Conservation (phyloP, 2,329 filamentous ascomycete species). For the Sporothrix brasiliensis region DNA sequence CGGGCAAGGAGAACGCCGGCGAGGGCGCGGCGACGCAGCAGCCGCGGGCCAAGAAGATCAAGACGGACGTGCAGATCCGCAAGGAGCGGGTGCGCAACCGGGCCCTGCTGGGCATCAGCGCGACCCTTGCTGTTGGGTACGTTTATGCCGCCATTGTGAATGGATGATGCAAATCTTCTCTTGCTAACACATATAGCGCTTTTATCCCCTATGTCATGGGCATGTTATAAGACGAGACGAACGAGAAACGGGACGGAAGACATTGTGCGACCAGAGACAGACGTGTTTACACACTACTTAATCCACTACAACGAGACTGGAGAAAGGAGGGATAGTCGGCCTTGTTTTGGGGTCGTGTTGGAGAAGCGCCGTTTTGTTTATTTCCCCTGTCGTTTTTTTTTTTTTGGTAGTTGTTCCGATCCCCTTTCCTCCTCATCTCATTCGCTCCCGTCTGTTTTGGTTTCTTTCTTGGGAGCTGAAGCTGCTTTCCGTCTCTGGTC, state of each 20-base stretch:
- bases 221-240: conserved; percentile 35
- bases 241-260: not conserved
- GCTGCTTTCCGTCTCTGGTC: not conserved
- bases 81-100: conserved; percentile 85
- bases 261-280: not conserved
- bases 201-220: conserved; percentile 39
- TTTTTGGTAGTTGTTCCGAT: not conserved
- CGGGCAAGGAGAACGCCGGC: conserved; percentile 52
- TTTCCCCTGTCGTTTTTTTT: not conserved
- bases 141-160: conserved; percentile 46
- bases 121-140: conserved; percentile 88
- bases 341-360: not conserved
- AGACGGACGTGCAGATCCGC: conserved; percentile 77
- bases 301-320: not conserved
- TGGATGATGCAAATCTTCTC: not conserved
- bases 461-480: not conserved
- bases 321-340: not conserved
- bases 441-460: not conserved
- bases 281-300: conserved; percentile 19
- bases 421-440: not conserved
- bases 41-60: conserved; percentile 67
- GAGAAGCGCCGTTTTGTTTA: conserved; percentile 15
- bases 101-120: conserved; percentile 81
- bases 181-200: conserved; percentile 34
- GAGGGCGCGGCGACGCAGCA: conserved; percentile 36